Percentiles rank a stretch among this genome's conserved stretches.
These are phyloP conservation scores for Fusarium coicis DNA, from an alignment of 2,329 filamentous ascomycete species.

Conservation along the genomic window DNA sequence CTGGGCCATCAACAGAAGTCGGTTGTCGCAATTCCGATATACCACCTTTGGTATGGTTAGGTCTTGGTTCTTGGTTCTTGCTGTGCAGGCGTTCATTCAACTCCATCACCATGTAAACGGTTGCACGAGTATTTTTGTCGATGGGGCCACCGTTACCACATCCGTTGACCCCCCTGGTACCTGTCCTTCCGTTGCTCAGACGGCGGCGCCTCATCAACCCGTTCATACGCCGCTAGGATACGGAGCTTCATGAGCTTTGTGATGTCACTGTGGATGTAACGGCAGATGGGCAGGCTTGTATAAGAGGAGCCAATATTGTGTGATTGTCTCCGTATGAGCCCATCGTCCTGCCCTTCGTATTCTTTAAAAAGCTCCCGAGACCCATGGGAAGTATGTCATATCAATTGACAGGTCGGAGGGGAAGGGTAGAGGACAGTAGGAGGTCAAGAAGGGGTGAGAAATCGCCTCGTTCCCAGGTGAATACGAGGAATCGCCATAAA, in stretches of 20 bases:
- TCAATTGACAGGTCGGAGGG: background rate
- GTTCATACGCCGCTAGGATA: slow-evolving; percentile 11
- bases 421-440: background rate
- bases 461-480: slow-evolving; percentile 11
- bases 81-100: background rate
- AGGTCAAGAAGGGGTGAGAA: slow-evolving; percentile 4
- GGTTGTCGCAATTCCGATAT: slow-evolving; percentile 18
- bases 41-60: background rate
- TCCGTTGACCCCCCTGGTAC: slow-evolving; percentile 20
- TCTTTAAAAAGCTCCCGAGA: slow-evolving; percentile 16
- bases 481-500: slow-evolving; percentile 42
- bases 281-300: slow-evolving; percentile 7
- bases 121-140: slow-evolving; percentile 33
- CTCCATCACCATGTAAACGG: background rate
- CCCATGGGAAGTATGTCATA: slow-evolving; percentile 2
- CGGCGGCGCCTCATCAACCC: slow-evolving; percentile 20
- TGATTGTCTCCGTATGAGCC: background rate
- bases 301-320: background rate
- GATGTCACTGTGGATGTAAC: slow-evolving; percentile 40
- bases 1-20: background rate
- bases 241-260: slow-evolving; percentile 15
- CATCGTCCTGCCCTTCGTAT: slow-evolving; percentile 29
- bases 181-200: slow-evolving; percentile 22
- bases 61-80: background rate
- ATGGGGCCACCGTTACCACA: background rate